Evolutionary conservation across 495 filamentous ascomycete genomes (phyloP), one percentile per base, ranked within the genome.

Genomic region (Tuber aestivum): DNA sequence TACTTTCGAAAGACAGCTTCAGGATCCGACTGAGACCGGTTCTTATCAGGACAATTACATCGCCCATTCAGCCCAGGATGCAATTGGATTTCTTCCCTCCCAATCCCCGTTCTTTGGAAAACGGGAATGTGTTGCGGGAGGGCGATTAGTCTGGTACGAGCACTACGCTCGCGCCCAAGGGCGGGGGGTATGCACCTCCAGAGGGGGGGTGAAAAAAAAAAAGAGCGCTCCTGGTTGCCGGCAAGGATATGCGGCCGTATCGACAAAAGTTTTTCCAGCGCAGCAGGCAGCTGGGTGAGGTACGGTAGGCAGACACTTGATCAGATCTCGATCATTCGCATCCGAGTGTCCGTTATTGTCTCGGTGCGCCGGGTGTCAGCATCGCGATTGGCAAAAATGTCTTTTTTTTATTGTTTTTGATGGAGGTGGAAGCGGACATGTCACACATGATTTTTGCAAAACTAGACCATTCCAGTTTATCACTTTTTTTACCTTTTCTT

Each of bases 321-420:
- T 35, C 56, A 65, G 56, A 65, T 65, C 56, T 65, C 56, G 56
- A 65, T 65, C n/a, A 65, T 27, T 65, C 14, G 56, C 56, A 65
- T 65, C 27, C 27, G 56, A 32, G 56, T 32, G 27, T 65, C 56
- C 27, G 56, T 65, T 35, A 35, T 65, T 65, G 56, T 65, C 56
- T 65, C 56, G 56, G 56, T 65, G 56, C 56, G 56, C 56, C 56
- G 56, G 56, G 27, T 35, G 56, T 35, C 56, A 65, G 56, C 56
- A 65, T 65, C 56, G 12, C 27, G 56, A 20, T 65, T 65, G 14
- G 27, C 56, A 65, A 35, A 65, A 35, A 61, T 32, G n/a, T 61
- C 50, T 65, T 32, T 65, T 65, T 12, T 16, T 65, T 65, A 35
- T 16, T 65, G 4, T 8, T 65, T 65, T 35, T 5, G 27, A 12